Conservation (phyloP, 208 protist species). For the Leishmania lainsoni region DNA sequence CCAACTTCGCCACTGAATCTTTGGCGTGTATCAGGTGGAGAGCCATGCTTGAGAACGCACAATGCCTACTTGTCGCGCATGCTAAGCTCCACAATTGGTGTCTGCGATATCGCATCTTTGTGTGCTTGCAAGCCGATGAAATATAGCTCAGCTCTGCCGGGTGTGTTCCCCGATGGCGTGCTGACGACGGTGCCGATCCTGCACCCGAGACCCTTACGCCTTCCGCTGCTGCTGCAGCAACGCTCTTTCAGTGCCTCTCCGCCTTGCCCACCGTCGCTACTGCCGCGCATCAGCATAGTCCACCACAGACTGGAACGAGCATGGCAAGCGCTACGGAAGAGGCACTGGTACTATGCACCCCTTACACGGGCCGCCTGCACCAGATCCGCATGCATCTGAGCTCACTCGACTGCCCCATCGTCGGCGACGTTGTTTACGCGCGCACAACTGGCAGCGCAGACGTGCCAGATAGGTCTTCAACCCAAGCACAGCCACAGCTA, state of each 20-base stretch:
- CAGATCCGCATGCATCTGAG: conserved; percentile 91
- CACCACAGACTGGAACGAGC: neutral
- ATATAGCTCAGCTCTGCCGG: neutral
- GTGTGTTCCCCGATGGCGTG: conserved; percentile 18
- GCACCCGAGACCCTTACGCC: neutral
- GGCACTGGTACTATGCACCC: conserved; percentile 79
- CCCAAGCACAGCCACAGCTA: neutral
- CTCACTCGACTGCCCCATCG: conserved; percentile 77
- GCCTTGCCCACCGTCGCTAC: neutral
- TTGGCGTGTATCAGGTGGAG: conserved; percentile 16
- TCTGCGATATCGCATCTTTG: neutral
- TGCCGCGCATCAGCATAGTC: neutral
- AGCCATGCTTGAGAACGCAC: conserved; percentile 12
- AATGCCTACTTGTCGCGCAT: conserved; percentile 5
- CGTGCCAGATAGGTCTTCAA: neutral
- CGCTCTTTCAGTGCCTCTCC: conserved; percentile 19
- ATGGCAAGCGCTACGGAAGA: neutral
- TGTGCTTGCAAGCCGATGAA: neutral
- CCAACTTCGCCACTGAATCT: neutral
- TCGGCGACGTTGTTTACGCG: conserved; percentile 59
- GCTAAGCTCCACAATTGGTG: neutral
- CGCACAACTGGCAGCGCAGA: neutral
- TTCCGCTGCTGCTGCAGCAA: conserved; percentile 12
- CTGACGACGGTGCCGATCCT: conserved; percentile 12
- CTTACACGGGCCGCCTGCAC: conserved; percentile 91